Percentiles rank a stretch among this genome's conserved stretches.
Evolutionary conservation across 345 rosid species (phyloP).

Genomic region (Fremontodendron californicum): DNA sequence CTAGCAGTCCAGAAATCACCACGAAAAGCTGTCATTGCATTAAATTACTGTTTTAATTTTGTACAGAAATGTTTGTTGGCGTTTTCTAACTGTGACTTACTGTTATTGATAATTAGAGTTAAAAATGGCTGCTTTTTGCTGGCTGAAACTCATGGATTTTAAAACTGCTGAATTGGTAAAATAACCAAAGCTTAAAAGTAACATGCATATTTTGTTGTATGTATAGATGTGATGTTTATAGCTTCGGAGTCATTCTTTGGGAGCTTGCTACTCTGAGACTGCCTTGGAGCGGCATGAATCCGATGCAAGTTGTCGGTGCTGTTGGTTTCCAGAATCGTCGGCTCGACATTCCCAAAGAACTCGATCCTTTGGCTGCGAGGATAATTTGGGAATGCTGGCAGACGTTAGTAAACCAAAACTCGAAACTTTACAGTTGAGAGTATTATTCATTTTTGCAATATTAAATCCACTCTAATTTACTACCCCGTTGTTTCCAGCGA

Average conservation of each 20-base stretch:
- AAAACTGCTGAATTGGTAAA: not conserved
- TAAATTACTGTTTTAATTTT: not conserved
- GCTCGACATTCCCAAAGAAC: conserved; percentile 91
- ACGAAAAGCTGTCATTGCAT: not conserved
- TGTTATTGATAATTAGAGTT: not conserved
- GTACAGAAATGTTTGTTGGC: not conserved
- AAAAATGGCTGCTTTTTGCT: not conserved
- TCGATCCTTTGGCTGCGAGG: conserved; percentile 82
- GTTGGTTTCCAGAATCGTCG: conserved; percentile 98
- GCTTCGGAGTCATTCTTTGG: conserved; percentile 98
- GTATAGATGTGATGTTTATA: conserved; percentile 89
- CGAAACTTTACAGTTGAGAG: not conserved
- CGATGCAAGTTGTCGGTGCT: conserved; percentile 99
- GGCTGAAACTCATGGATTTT: not conserved
- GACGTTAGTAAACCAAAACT: conserved; percentile 46
- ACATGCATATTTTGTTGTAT: conserved; percentile 8
- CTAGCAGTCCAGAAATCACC: not conserved
- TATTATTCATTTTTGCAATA: not conserved
- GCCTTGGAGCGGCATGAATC: conserved; percentile 99
- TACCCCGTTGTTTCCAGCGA: conserved; percentile 44
- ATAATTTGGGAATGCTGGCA: conserved; percentile 96
- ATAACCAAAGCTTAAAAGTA: not conserved
- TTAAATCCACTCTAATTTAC: conserved; percentile 1
- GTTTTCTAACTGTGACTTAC: not conserved
- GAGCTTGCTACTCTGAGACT: conserved; percentile 88